Evolutionary conservation across 768 basidiomycete species (phyloP).

Genomic region (Macrolepiota albuminosa): DNA sequence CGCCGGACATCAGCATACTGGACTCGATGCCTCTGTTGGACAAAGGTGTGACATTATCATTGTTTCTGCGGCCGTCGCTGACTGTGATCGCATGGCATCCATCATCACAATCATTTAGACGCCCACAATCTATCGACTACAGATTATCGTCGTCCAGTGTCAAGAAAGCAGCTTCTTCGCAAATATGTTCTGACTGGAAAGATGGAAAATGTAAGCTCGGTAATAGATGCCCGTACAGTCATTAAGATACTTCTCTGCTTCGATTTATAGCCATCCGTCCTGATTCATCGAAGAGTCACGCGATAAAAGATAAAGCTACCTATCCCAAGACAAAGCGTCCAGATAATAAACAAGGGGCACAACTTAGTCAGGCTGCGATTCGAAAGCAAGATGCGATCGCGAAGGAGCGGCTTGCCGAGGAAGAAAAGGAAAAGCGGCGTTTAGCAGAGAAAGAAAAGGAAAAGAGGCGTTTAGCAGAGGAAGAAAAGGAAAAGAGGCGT

Average conservation of each 20-base stretch:
- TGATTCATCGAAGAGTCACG: not conserved
- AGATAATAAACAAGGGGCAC: not conserved
- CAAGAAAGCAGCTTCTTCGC: not conserved
- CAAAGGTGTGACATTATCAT: not conserved
- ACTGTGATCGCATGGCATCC: not conserved
- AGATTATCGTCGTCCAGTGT: not conserved
- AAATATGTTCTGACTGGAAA: slow-evolving; percentile 1
- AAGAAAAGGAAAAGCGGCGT: not conserved
- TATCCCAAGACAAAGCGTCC: not conserved
- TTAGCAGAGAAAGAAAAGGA: too few species aligned
- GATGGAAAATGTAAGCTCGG: slow-evolving; percentile 4
- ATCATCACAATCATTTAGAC: not conserved
- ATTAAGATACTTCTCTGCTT: not conserved
- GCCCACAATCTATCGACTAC: not conserved
- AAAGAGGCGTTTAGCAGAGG: too few species aligned
- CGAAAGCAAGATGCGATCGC: not conserved
- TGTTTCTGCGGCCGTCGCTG: not conserved
- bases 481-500: not conserved
- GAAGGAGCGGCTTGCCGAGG: not conserved
- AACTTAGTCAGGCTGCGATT: not conserved
- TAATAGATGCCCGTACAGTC: slow-evolving; percentile 2
- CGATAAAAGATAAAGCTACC: not conserved
- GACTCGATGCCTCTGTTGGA: not conserved
- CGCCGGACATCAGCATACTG: not conserved
- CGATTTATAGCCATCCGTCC: not conserved